phyloP scores from a whole-genome alignment of 148 eudicot genomes.

The Rheum nobile region DNA sequence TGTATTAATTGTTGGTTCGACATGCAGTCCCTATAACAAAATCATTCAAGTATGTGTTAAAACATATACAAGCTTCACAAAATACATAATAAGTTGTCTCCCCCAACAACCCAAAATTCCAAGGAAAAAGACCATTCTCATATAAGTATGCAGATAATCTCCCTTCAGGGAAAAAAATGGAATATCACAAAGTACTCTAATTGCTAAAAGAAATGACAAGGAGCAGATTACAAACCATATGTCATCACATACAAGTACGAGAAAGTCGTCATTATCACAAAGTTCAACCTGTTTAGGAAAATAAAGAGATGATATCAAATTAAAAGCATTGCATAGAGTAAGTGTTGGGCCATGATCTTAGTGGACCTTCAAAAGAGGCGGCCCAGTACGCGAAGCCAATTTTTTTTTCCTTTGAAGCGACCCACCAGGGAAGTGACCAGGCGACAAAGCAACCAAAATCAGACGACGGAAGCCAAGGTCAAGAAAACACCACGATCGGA shows the following conservation, averaged over 20 bases:
- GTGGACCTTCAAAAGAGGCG: too few species aligned
- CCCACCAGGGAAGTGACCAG: too few species aligned
- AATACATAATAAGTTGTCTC: not conserved
- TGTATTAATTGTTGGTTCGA: constrained; percentile 96
- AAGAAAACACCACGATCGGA: too few species aligned
- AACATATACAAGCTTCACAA: not conserved
- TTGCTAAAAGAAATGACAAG: not conserved
- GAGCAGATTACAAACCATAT: constrained; percentile 55
- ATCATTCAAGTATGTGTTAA: too few species aligned
- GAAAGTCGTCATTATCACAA: constrained; percentile 83
- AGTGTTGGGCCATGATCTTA: too few species aligned
- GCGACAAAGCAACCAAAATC: too few species aligned
- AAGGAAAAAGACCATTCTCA: not conserved
- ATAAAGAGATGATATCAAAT: not conserved
- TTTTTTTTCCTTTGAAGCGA: too few species aligned
- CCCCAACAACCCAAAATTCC: not conserved
- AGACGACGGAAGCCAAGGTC: too few species aligned
- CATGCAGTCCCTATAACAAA: constrained; percentile 87
- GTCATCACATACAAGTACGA: constrained; percentile 96
- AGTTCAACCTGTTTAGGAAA: constrained; percentile 50
- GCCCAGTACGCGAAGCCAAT: too few species aligned
- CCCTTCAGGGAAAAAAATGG: not conserved
- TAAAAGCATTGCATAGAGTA: not conserved
- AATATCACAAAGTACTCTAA: not conserved
- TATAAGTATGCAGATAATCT: not conserved